Percentiles rank a stretch among this genome's conserved stretches.
Conservation (phyloP, 768 basidiomycete species). For the Boletus patriciae region DNA sequence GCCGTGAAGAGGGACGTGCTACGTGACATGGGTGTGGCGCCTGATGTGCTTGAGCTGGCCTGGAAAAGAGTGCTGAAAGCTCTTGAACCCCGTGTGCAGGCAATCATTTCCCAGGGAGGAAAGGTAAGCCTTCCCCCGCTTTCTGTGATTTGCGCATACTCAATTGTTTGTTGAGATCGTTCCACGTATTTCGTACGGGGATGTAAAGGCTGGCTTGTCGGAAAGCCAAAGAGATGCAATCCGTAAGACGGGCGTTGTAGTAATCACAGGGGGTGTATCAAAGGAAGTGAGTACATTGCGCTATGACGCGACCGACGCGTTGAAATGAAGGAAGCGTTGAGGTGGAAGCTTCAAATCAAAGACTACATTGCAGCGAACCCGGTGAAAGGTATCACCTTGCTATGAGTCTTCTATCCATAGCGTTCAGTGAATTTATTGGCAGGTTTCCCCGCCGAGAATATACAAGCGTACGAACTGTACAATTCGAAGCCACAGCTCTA, state of each 20-base stretch:
- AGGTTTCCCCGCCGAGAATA: conserved; percentile 68
- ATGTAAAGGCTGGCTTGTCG: conserved; percentile 48
- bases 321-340: conserved; percentile 49
- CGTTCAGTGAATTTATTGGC: neutral
- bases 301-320: neutral
- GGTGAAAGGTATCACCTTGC: conserved; percentile 46
- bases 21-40: conserved; percentile 32
- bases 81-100: conserved; percentile 45
- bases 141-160: neutral
- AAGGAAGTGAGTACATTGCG: conserved; percentile 41
- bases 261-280: conserved; percentile 58
- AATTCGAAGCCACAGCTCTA: conserved; percentile 60
- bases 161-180: conserved; percentile 40
- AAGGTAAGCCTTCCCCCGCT: conserved; percentile 37
- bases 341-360: conserved; percentile 55
- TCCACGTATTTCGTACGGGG: conserved; percentile 47
- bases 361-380: conserved; percentile 56
- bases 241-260: conserved; percentile 52
- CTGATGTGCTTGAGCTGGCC: conserved; percentile 38
- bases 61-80: conserved; percentile 58
- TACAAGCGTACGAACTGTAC: conserved; percentile 76
- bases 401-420: neutral
- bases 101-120: conserved; percentile 48
- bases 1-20: conserved; percentile 59
- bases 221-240: conserved; percentile 44